Base-by-base conservation (phyloP, 139 green algal genomes). In the Nannochloris sp. region DNA sequence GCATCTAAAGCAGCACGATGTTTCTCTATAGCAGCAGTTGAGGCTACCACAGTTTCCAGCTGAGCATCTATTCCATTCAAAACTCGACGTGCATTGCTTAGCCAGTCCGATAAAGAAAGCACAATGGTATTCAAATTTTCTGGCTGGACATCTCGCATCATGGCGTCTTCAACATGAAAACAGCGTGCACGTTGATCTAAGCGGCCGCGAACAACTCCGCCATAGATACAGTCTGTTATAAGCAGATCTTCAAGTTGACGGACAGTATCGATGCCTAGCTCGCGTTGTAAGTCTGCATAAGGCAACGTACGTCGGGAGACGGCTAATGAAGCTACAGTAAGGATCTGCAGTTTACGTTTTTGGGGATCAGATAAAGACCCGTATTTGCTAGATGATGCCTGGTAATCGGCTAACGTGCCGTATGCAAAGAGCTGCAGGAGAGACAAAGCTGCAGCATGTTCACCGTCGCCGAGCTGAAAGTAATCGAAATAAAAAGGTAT, bases 141-240 rank as follows among this genome's bases (percentile, higher is more conserved):
- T 3, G 75, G 72, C 25, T 68, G 71, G 42, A 91, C 75, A 47
- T 92, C 88, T 3, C 83, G 71, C 0, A 72, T 73, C 2, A 80
- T 65, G 7, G 74, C 76, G 15, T 83, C 58, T 48, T 85, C 57
- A 15, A 93, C 78, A 47, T 84, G 75, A 42, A 83, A 42, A 32
- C 38, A 61, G 34, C 64, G 24, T 60, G 71, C 53, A 54, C 60
- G 68, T 67, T 95, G 87, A 75, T 96, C 88, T 42, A 96, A 77
- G 80, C 83, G 85, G n/a, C 88, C 89, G 2, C 42, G 61, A 3
- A 90, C 25, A 45, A 88, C 51, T 7, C 77, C 85, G 15, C 66
- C 51, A 71, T 95, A 95, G 64, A 97, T 91, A 81, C 91, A 96
- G 51, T 96, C 74, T 15, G 80, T 86, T 61, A 97, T 96, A 33